Evolutionary conservation across 108 stramenopile genomes (phyloP), one percentile per base, ranked within the genome.

Genomic region (Seminavis robusta): DNA sequence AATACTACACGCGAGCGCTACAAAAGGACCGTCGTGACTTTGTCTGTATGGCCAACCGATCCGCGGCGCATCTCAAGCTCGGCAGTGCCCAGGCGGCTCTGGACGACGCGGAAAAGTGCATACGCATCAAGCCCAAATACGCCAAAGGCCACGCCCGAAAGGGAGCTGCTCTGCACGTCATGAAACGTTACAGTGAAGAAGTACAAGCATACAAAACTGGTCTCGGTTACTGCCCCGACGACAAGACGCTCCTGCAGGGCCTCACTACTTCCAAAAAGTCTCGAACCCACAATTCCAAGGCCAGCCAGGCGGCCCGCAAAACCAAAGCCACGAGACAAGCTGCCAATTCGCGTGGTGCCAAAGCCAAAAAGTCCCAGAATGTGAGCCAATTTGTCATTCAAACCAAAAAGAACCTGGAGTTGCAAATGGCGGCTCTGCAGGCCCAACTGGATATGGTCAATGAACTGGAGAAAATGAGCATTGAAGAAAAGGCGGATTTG

Each of bases 171-270:
- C 53, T 64, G 36, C 37, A 55, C n/a, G 29, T 40, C 15, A 27
- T 59, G 25, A 57, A 64, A 25, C 55, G 64, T 17, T 63, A 59
- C 31, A 40, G 24, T 34, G 3, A 40, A 17, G 70, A 63, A 52
- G 33, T 71, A 3, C 52, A 71, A 52, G 39, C 52, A 38, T 71
- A 64, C 39, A 39, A 56, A 33, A 38, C 40, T 3, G 70, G 70
- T 21, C 45, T 71, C 7, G 28, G 46, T 23, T 40, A 55, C 30
- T 45, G 43, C 56, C 63, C 63, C 25, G 52, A 38, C 3, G 53
- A 55, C 32, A 42, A 65, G 3, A 26, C 53, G 1, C 56, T 65
- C 53, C 20, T n/a, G 8, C 32, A 55, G 33, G 63, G 63, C 20
- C 47, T 65, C 33, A 11, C 39, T n/a, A 46, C 52, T 27, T 51